Percentiles rank a stretch among this genome's conserved stretches.
Evolutionary conservation across 345 rosid species (phyloP).

Genomic region (Arabidopsis suecica): DNA sequence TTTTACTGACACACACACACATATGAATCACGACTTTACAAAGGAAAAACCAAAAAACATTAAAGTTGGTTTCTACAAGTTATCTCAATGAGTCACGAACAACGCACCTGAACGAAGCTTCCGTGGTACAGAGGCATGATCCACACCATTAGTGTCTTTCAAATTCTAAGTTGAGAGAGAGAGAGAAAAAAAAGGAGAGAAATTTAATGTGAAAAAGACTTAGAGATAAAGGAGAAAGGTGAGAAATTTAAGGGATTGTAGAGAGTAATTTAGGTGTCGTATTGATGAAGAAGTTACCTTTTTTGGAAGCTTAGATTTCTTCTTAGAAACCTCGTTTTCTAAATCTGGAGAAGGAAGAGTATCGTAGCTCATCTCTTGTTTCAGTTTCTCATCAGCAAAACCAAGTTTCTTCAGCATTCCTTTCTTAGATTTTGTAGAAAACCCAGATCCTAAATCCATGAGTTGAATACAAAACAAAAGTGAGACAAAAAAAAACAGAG

Average conservation of each 20-base stretch:
- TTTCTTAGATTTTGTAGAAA: conserved; percentile 63
- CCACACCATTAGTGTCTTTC: conserved; percentile 61
- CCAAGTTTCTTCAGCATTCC: conserved; percentile 60
- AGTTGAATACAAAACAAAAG: conserved; percentile 18
- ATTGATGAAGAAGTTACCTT: conserved; percentile 48
- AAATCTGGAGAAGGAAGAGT: conserved; percentile 38
- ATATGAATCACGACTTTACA: not conserved
- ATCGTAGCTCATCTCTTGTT: conserved; percentile 51
- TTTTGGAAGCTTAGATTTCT: conserved; percentile 60
- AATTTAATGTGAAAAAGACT: conserved; percentile 3
- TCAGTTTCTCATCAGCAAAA: conserved; percentile 46
- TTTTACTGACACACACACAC: conserved; percentile 30
- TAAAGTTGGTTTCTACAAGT: not conserved
- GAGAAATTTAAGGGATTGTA: not conserved
- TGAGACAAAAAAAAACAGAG: conserved; percentile 20
- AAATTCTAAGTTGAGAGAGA: conserved; percentile 42
- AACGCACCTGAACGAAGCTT: conserved; percentile 93
- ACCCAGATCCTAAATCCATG: conserved; percentile 43
- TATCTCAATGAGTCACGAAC: conserved; percentile 34
- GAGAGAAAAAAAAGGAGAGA: not conserved
- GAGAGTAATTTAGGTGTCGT: conserved; percentile 15
- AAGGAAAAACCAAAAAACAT: conserved; percentile 19
- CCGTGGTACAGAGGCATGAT: conserved; percentile 85
- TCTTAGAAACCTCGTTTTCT: conserved; percentile 40
- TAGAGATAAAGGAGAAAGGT: not conserved